Evolutionary conservation across 2,329 filamentous ascomycete genomes (phyloP), one percentile per base, ranked within the genome.

Genomic region (Emergomyces orientalis): DNA sequence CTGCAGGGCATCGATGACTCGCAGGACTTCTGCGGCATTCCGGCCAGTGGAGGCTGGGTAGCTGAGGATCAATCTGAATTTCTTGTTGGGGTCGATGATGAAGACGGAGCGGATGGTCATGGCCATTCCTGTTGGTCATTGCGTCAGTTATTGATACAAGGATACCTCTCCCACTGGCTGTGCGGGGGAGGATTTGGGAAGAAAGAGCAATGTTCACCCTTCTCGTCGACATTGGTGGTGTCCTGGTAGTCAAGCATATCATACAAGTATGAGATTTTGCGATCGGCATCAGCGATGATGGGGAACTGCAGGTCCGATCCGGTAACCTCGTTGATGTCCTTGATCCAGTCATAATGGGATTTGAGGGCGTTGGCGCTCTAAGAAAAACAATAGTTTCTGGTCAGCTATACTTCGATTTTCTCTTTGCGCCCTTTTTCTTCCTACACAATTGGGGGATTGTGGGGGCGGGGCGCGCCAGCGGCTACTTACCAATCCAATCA

Each of bases 31-130:
- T 69, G 85, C 82, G 66, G 87, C 86, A 82, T 91, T 92, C 74
- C 89, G 86, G 78, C 92, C 92, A 55, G 91, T 95, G 64, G 88
- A 92, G 65, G 92, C 91, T 52, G 92, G 92, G 82, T 96, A 97
- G 74, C 89, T 87, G 81, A 96, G 88, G 76, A 91, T 95, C 75
- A 92, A 86, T 71, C 92, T 88, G 79, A 96, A 94, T 77, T 88
- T 93, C 87, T 96, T 96, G 78, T 85, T 86, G 67, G 91, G 91
- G 81, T 96, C 91, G 76, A 96, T 94, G 79, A 96, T 83, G 83
- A 95, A 96, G 74, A 96, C 92, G 70, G 89, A 91, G 72, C 92
- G 90, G 79, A 97, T 96, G 70, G 92, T 96, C 80, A 96, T 93
- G 63, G 91, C 91, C 70, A 93, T 89, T 70, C 69, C 69, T 62